Base-by-base conservation (phyloP, 1,284 basidiomycete species). In the Apiotrichum sp. region DNA sequence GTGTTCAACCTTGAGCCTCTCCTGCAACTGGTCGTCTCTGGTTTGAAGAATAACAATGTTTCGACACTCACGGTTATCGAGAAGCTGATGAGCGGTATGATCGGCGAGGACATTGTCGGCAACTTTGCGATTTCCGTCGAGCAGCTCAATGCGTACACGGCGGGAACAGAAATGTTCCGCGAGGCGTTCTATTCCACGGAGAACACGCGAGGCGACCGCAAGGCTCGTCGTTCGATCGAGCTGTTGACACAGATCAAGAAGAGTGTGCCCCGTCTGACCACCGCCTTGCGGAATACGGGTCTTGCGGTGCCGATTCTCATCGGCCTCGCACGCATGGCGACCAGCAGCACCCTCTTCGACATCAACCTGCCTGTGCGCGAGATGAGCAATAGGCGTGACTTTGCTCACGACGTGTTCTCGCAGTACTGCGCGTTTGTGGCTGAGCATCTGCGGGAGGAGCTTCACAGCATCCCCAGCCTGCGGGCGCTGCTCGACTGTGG, bases 71-170 rank as follows among this genome's bases (percentile, higher is more conserved):
- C 95, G 36, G 88, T 98, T 38, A 79, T 99, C 31, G 85, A 89
- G 46, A 93, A 97, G 70, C 78, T 99, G 52, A 89, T 98, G 56
- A 88, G 86, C 80, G 90, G 93, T 72, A 97, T 98, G 91, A 87
- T 90, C 4, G 93, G 89, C 4, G 90, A 97, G 61, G 88, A 97
- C 68, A 89, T 90, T 9, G 78, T 97, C 49, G 88, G 89, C 1
- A 90, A 86, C 71, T 63, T 68, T 52, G 69, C 69, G 38, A 79
- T 98, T 45, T 89, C 91, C 1, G 89, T 96, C 61, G 80, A 85
- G 0, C 93, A 98, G 73, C 84, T 98, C 48, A 76, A 82, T 36
- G 89, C 90, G 1, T 91, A 96, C 82, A 88, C 89, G 3, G 91
- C 93, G 53, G 96, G 96, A 0, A 86, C 88, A 1, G 81, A 85